Conservation (phyloP, 169 alveolate genomes). For the Cryptosporidium sp. region DNA sequence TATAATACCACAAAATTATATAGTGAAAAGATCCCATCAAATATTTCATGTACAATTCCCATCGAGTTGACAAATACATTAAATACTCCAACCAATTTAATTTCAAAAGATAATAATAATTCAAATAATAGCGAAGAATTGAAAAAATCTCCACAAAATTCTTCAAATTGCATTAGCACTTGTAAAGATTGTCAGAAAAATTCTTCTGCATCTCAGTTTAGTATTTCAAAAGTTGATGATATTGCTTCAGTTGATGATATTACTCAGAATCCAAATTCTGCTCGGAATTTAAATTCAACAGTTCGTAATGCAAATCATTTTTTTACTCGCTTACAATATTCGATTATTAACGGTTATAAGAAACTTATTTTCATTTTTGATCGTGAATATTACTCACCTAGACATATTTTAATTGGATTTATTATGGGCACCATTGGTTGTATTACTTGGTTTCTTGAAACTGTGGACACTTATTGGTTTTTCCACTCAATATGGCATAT, state of each 20-base stretch:
- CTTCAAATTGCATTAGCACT: background rate
- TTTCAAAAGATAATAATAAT: background rate
- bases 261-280: background rate
- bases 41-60: conserved; percentile 46
- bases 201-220: background rate
- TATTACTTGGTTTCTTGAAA: conserved; percentile 73
- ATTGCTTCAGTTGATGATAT: background rate
- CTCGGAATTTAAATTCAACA: background rate
- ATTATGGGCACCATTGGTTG: conserved; percentile 35
- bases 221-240: conserved; percentile 22
- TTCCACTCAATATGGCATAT: conserved; percentile 71
- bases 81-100: conserved; percentile 42
- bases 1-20: conserved; percentile 23
- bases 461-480: conserved; percentile 70
- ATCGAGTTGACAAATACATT: conserved; percentile 41
- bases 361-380: conserved; percentile 20
- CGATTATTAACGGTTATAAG: background rate
- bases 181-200: background rate
- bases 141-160: background rate
- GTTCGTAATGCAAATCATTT: background rate
- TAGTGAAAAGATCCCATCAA: conserved; percentile 24
- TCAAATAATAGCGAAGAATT: background rate
- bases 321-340: background rate
- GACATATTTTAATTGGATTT: conserved; percentile 40
- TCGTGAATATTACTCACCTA: conserved; percentile 58